phyloP scores from a whole-genome alignment of 2,329 filamentous ascomycete genomes.

The Aspergillus sp. region DNA sequence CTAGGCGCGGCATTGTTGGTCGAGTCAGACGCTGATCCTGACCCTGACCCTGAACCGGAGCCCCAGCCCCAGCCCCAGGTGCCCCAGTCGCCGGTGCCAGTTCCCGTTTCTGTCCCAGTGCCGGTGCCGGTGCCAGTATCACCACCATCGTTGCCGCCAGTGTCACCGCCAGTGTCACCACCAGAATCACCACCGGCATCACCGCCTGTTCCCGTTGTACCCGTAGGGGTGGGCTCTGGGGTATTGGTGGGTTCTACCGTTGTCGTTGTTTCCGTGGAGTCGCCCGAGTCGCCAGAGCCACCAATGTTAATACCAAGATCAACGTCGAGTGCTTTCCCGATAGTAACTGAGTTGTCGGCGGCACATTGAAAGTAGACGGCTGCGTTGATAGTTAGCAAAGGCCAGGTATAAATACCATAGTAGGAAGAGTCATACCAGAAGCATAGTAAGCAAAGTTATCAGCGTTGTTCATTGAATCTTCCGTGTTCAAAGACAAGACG shows the following conservation, averaged over 20 bases:
- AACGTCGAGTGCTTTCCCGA: not conserved
- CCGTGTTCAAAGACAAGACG: slow-evolving; percentile 10
- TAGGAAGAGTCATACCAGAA: slow-evolving; percentile 5
- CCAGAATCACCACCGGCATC: not conserved
- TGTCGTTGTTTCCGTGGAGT: not conserved
- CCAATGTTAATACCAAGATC: not conserved
- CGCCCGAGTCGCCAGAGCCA: not conserved
- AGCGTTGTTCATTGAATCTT: slow-evolving; percentile 12
- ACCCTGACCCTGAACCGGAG: not conserved
- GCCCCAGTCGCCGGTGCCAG: not conserved
- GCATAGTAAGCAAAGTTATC: slow-evolving; percentile 20
- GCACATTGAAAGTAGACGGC: slow-evolving; percentile 9
- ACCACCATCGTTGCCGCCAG: no score
- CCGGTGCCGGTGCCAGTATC: no score
- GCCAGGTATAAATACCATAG: not conserved
- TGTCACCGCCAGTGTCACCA: no score
- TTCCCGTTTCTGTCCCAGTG: not conserved
- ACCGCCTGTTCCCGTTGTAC: not conserved
- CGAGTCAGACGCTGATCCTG: no score
- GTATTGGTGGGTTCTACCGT: not conserved
- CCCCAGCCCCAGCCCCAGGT: not conserved
- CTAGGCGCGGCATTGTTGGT: no score
- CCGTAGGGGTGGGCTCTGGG: not conserved
- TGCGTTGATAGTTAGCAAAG: not conserved
- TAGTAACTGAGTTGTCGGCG: not conserved